Conservation (phyloP, 164 flowering plant species). For the Liquidambar formosana region DNA sequence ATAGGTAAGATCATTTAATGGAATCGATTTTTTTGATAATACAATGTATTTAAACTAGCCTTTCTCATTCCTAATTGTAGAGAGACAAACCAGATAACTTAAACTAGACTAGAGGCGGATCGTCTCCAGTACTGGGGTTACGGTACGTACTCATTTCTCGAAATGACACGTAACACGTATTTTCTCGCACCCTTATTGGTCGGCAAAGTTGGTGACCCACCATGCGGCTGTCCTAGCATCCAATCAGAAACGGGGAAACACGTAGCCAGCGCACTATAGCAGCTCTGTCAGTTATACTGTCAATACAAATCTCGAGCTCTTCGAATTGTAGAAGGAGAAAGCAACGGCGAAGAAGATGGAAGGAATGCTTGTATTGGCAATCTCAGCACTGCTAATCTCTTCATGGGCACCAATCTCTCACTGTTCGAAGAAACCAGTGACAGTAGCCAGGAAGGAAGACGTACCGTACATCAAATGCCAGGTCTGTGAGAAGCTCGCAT, state of each 20-base stretch:
- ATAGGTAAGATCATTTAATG: too few relatives aligned
- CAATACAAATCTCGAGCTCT: neutral
- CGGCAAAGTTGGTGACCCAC: slow-evolving; percentile 12
- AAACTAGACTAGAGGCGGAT: too few relatives aligned
- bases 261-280: slow-evolving; percentile 7
- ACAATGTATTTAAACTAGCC: too few relatives aligned
- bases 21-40: too few relatives aligned
- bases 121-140: too few relatives aligned
- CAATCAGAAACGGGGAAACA: slow-evolving; percentile 37
- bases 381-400: slow-evolving; percentile 25
- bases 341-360: slow-evolving; percentile 19
- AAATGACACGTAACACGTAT: too few relatives aligned
- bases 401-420: slow-evolving; percentile 37
- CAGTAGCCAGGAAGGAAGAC: slow-evolving; percentile 74
- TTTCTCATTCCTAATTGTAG: too few relatives aligned
- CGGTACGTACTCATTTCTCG: too few relatives aligned
- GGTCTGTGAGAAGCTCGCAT: slow-evolving; percentile 77
- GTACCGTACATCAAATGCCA: slow-evolving; percentile 84
- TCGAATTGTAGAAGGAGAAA: slow-evolving; percentile 1
- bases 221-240: neutral
- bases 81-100: too few relatives aligned
- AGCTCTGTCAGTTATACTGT: neutral
- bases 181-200: slow-evolving; percentile 17
- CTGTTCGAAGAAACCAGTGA: slow-evolving; percentile 51
- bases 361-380: slow-evolving; percentile 6